phyloP scores from a whole-genome alignment of 352 stramenopile species.

The Pythium chondricola region DNA sequence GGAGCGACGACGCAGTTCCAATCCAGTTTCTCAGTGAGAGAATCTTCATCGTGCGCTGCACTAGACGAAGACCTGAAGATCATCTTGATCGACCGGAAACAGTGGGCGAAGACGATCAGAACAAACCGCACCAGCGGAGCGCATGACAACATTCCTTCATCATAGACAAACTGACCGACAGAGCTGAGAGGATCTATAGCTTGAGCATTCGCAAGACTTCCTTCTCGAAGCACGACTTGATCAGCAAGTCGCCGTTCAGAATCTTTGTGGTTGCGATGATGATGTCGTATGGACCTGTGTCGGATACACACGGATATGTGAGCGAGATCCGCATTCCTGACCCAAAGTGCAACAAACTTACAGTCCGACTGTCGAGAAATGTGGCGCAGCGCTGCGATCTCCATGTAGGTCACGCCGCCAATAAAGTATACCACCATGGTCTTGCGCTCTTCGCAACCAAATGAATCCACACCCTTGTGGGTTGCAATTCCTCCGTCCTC shows the following conservation, averaged over 20 bases:
- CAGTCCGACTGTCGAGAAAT: conserved; percentile 89
- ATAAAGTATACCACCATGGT: conserved; percentile 96
- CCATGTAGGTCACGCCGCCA: conserved; percentile 95
- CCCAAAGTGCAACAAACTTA: conserved; percentile 38
- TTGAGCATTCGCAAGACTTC: conserved; percentile 74
- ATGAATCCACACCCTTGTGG: conserved; percentile 54
- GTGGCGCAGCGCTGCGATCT: conserved; percentile 94
- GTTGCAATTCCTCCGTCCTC: conserved; percentile 20
- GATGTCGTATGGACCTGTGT: conserved; percentile 83
- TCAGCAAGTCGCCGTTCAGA: conserved; percentile 73
- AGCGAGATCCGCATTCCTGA: too few species aligned
- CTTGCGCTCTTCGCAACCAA: conserved; percentile 80
- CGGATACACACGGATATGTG: not conserved
- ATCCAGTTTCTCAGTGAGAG: conserved; percentile 26
- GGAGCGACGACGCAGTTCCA: conserved; percentile 11
- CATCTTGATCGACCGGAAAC: too few species aligned
- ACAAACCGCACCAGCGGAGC: too few species aligned
- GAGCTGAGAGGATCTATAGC: too few species aligned
- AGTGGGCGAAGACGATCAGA: too few species aligned
- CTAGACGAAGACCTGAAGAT: too few species aligned
- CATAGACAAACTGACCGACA: too few species aligned
- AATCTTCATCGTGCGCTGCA: conserved; percentile 40
- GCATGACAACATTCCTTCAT: too few species aligned
- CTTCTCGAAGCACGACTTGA: conserved; percentile 86
- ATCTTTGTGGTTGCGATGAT: conserved; percentile 94